These are phyloP conservation scores for Colletotrichum sublineola DNA, from an alignment of 2,329 filamentous ascomycete species.

Conservation along the genomic window DNA sequence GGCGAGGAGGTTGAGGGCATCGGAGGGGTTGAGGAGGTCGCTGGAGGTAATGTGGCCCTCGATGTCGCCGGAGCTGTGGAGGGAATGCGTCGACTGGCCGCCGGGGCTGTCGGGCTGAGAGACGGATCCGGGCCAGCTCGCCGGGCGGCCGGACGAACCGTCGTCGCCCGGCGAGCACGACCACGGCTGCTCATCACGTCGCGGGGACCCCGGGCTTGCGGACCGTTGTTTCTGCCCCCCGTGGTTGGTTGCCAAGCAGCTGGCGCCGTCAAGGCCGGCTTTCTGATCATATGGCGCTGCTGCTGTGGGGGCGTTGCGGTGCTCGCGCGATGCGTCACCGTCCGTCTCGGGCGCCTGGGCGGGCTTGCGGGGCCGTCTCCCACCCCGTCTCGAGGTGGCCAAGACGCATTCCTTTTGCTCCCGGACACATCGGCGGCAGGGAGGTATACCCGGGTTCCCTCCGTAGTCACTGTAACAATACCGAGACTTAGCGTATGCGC, in stretches of 20 bases:
- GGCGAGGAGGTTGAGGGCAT: slow-evolving; percentile 56
- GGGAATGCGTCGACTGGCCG: slow-evolving; percentile 30
- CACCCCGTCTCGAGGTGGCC: slow-evolving; percentile 56
- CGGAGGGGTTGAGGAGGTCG: slow-evolving; percentile 57
- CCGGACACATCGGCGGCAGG: slow-evolving; percentile 55
- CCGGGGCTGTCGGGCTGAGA: slow-evolving; percentile 42
- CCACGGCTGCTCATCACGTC: slow-evolving; percentile 40
- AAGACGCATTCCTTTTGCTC: slow-evolving; percentile 55
- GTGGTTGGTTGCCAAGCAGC: slow-evolving; percentile 1
- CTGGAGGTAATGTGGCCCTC: slow-evolving; percentile 57
- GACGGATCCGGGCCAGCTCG: slow-evolving; percentile 34
- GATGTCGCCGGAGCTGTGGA: slow-evolving; percentile 45
- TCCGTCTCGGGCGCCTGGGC: slow-evolving; percentile 19
- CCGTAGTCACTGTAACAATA: slow-evolving; percentile 47
- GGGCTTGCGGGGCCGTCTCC: slow-evolving; percentile 49
- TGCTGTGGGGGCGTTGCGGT: neutral
- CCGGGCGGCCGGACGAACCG: slow-evolving; percentile 20
- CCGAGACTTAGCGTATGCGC: slow-evolving; percentile 18
- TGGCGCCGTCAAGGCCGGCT: neutral
- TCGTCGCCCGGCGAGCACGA: slow-evolving; percentile 40
- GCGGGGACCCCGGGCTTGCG: slow-evolving; percentile 5
- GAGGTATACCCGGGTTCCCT: slow-evolving; percentile 52
- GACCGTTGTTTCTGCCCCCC: neutral
- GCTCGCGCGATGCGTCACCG: slow-evolving; percentile 10
- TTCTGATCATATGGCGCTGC: neutral